Percentiles rank a stretch among this genome's conserved stretches.
These are phyloP conservation scores for Nemania sp. DNA, from an alignment of 2,329 filamentous ascomycete genomes.

Conservation along the genomic window DNA sequence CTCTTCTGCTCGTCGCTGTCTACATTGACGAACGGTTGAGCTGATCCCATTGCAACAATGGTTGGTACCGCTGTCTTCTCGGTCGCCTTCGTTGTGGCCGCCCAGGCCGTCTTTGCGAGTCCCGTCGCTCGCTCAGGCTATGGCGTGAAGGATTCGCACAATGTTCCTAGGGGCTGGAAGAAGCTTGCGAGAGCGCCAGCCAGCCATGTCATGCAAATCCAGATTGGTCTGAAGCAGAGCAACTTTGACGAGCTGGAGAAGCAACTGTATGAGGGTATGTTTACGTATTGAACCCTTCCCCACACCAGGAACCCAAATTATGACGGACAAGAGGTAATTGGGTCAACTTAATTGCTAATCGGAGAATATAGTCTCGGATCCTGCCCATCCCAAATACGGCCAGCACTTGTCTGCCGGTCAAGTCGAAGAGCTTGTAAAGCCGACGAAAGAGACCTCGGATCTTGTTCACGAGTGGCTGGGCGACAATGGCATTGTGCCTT, in stretches of 20 bases:
- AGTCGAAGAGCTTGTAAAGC: slow-evolving; percentile 65
- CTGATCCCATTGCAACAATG: slow-evolving; percentile 41
- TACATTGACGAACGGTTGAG: slow-evolving; percentile 24
- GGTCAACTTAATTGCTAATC: slow-evolving; percentile 13
- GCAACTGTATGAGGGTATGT: slow-evolving; percentile 58
- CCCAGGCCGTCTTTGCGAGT: slow-evolving; percentile 43
- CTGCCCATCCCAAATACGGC: slow-evolving; percentile 65
- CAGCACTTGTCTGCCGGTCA: slow-evolving; percentile 64
- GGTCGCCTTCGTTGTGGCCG: slow-evolving; percentile 44
- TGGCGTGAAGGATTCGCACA: slow-evolving; percentile 66
- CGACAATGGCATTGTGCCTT: slow-evolving; percentile 62
- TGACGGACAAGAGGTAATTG: neutral
- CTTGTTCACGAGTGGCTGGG: slow-evolving; percentile 68
- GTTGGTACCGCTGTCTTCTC: slow-evolving; percentile 45
- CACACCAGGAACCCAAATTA: neutral
- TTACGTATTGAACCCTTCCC: neutral
- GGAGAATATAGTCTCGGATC: slow-evolving; percentile 60
- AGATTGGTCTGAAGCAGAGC: slow-evolving; percentile 70
- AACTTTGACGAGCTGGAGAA: slow-evolving; percentile 67
- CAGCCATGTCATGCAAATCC: slow-evolving; percentile 63
- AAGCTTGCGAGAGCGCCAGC: slow-evolving; percentile 60
- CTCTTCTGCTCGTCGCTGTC: slow-evolving; percentile 23
- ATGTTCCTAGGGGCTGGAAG: slow-evolving; percentile 64
- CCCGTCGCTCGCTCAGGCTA: slow-evolving; percentile 47
- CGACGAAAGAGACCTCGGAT: slow-evolving; percentile 62